These are phyloP conservation scores for Fennellomyces sp. DNA, from an alignment of 371 early-diverging fungal genomes.

Conservation along the genomic window DNA sequence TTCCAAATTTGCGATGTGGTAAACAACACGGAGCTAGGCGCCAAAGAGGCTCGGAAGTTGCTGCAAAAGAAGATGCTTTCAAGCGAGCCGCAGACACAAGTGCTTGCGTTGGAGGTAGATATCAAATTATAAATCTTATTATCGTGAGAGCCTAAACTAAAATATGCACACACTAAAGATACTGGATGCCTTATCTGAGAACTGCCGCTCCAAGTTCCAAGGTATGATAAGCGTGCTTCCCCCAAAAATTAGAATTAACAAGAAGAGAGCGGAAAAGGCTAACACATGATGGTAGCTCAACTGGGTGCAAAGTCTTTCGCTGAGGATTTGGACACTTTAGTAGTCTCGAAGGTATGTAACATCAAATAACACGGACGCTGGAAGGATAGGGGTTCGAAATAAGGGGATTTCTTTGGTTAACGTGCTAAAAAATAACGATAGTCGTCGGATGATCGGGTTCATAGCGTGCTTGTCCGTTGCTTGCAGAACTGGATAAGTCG, in stretches of 20 bases:
- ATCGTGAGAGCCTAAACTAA: no score
- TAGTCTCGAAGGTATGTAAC: conserved; percentile 29
- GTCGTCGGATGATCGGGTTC: conserved; percentile 37
- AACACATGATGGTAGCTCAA: conserved; percentile 22
- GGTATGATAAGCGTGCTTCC: conserved; percentile 8
- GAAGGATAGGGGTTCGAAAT: neutral
- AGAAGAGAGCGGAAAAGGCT: no score
- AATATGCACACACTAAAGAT: no score
- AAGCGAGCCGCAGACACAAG: conserved; percentile 31
- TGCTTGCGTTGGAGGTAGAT: conserved; percentile 41
- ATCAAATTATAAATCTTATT: no score
- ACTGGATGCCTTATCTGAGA: conserved; percentile 46
- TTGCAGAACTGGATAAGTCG: conserved; percentile 40
- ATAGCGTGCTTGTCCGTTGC: conserved; percentile 37
- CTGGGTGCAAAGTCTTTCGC: conserved; percentile 46
- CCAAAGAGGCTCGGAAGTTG: conserved; percentile 52
- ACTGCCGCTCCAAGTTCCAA: conserved; percentile 34
- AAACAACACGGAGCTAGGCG: conserved; percentile 41
- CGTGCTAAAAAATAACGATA: conserved; percentile 12
- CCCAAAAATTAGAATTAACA: neutral
- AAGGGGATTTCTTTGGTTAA: no score
- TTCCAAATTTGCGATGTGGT: conserved; percentile 47
- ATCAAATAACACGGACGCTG: neutral
- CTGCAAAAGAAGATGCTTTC: conserved; percentile 52
- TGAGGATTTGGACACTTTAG: conserved; percentile 37